Base-by-base conservation (phyloP, 352 stramenopile species). In the Globisporangium parvum region DNA sequence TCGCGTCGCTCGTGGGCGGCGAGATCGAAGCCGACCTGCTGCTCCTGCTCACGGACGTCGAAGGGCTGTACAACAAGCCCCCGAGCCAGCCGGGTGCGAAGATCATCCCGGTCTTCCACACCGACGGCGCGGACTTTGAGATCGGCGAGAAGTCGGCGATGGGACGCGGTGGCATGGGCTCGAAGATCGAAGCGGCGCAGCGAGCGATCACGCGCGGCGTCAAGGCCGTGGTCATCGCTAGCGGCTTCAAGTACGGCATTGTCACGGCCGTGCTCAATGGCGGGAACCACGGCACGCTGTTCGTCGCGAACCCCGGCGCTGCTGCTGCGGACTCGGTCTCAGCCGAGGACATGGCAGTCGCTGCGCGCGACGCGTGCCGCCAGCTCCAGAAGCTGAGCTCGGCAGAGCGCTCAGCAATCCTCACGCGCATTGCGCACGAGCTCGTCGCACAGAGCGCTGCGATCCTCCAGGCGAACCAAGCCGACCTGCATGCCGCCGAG, bases 1-100 rank as follows among this genome's bases (percentile, higher is more conserved):
- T 97, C 9, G 87, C 89, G 39, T 80, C 88, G 24, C 67, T 97
- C 8, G 88, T 96, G 8, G 87, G 85, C 37, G 74, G 75, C 9
- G 94, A 95, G 65, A 94, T 98, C 65, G 79, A 87, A 39, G 96
- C 95, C 14, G 93, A 98, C 63, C 69, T 98, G 44, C 77, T 98
- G 15, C 77, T 99, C 49, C 64, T 99, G 52, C 85, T 99, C 42
- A 99, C 97, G 4, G 97, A 99, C 70, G 97, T 99, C 8, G 84
- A 98, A 39, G 96, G 96, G 12, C 85, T 99, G 3, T 99, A 97
- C 80, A 92, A 89, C 63, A 93, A 93, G 50, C 84, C 84, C 8
- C 84, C 84, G 2, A 79, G 37, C 10, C 79, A 92, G 28, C 80
- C 81, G 12, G 80, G 82, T 39, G 84, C 84, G 21, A 89, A 90